phyloP scores from a whole-genome alignment of 1,139 yeast species.

The Zygosaccharomyces pseudobailii region DNA sequence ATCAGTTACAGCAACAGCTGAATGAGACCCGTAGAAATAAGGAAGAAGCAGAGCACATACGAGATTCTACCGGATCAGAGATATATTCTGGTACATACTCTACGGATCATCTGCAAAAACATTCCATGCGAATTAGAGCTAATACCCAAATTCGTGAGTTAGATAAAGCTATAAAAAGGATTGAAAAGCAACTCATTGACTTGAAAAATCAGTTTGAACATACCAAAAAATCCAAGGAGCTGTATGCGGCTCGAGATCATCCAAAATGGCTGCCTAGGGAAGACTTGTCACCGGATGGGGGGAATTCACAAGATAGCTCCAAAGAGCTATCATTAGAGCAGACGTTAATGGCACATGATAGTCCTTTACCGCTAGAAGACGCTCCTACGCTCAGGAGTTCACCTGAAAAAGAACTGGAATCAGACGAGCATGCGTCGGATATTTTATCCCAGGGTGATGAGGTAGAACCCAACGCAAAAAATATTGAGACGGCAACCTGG shows the following conservation, averaged over 20 bases:
- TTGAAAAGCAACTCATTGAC: conserved; percentile 25
- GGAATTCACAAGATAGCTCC: conserved; percentile 3
- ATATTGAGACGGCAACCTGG: conserved; percentile 45
- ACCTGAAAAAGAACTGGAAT: background rate
- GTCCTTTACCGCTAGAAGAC: conserved; percentile 1
- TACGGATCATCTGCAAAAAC: conserved; percentile 34
- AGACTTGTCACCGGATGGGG: background rate
- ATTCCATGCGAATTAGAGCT: conserved; percentile 32
- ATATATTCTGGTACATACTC: conserved; percentile 34
- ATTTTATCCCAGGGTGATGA: conserved; percentile 1
- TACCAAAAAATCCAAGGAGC: conserved; percentile 8
- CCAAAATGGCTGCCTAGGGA: conserved; percentile 4
- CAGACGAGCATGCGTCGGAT: conserved; percentile 1
- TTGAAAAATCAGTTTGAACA: conserved; percentile 24
- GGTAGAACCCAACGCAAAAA: conserved; percentile 8
- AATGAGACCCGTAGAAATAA: conserved; percentile 22
- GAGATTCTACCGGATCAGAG: conserved; percentile 28
- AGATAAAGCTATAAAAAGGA: conserved; percentile 26
- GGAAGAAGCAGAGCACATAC: conserved; percentile 25
- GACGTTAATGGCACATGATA: conserved; percentile 2
- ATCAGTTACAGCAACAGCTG: conserved; percentile 25
- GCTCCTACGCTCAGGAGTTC: background rate
- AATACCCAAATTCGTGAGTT: conserved; percentile 32
- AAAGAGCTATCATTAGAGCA: conserved; percentile 3
- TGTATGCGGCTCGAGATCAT: background rate